A percentile compares a stretch with the other conserved stretches of the same genome.
phyloP scores from a whole-genome alignment of 116 monocot genomes.

The Posidonia oceanica region DNA sequence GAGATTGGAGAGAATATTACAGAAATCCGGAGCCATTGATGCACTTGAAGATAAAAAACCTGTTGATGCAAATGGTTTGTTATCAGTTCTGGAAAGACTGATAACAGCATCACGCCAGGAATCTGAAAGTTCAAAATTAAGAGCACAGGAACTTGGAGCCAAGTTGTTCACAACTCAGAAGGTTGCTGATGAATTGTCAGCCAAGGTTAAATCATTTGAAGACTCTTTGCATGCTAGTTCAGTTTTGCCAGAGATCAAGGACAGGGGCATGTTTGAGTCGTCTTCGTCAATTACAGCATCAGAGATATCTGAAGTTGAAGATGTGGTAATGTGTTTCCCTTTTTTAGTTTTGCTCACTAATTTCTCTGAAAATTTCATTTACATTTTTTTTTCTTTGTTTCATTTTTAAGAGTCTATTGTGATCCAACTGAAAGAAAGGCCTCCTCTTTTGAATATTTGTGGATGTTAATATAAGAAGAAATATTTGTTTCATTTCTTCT shows the following conservation, averaged over 20 bases:
- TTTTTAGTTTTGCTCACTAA: too few species aligned
- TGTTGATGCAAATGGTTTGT: conserved; percentile 26
- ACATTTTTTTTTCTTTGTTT: too few species aligned
- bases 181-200: conserved; percentile 31
- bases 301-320: conserved; percentile 89
- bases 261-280: conserved; percentile 51
- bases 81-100: conserved; percentile 49
- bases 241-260: conserved; percentile 40
- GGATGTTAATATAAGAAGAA: too few species aligned
- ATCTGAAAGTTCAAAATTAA: conserved; percentile 53
- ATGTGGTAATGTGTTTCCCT: conserved; percentile 31
- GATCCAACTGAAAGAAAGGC: too few species aligned
- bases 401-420: too few species aligned
- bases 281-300: conserved; percentile 38
- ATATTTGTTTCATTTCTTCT: too few species aligned
- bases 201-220: conserved; percentile 55
- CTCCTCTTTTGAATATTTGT: too few species aligned
- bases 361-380: too few species aligned
- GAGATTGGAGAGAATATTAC: conserved; percentile 45
- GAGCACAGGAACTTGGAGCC: conserved; percentile 49
- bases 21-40: conserved; percentile 40
- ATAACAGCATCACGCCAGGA: conserved; percentile 25
- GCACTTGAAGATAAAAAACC: conserved; percentile 38
- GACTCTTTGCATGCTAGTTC: conserved; percentile 30
- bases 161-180: conserved; percentile 50